Evolutionary conservation across 768 basidiomycete genomes (phyloP).

Genomic region (Holtermanniella nyarrowii): DNA sequence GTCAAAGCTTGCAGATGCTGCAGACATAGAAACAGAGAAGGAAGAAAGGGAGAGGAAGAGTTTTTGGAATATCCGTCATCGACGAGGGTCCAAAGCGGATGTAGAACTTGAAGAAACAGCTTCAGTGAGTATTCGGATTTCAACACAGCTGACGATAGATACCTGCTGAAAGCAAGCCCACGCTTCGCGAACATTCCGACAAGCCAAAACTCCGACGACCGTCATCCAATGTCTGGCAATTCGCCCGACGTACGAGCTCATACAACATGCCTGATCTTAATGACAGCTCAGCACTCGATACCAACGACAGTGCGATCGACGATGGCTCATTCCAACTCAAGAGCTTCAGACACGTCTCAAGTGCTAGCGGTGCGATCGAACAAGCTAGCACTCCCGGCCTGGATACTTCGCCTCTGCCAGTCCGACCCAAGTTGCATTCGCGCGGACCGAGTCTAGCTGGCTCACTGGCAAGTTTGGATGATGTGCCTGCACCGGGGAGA

Average conservation of each 20-base stretch:
- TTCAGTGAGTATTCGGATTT: too few relatives aligned
- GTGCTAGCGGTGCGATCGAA: slow-evolving; percentile 5
- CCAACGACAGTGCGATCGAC: slow-evolving; percentile 3
- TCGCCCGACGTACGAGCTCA: neutral
- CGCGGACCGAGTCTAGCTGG: slow-evolving; percentile 24
- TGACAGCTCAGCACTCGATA: neutral
- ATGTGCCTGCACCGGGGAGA: slow-evolving; percentile 6
- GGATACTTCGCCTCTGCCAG: neutral
- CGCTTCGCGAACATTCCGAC: neutral
- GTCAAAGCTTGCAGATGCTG: too few relatives aligned
- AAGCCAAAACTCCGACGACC: neutral
- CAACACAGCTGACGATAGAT: too few relatives aligned
- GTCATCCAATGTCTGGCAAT: neutral
- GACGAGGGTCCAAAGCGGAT: neutral
- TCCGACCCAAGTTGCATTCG: slow-evolving; percentile 5
- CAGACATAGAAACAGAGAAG: too few relatives aligned
- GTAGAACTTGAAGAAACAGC: too few relatives aligned
- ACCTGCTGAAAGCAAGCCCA: neutral
- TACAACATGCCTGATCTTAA: neutral
- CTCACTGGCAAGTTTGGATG: slow-evolving; percentile 16
- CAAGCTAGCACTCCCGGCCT: slow-evolving; percentile 2
- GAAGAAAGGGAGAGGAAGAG: neutral
- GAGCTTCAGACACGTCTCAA: slow-evolving; percentile 27
- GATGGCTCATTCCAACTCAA: slow-evolving; percentile 30
- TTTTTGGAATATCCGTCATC: neutral